phyloP scores from a whole-genome alignment of 2,329 filamentous ascomycete species.

The Hymenoscyphus repandus region DNA sequence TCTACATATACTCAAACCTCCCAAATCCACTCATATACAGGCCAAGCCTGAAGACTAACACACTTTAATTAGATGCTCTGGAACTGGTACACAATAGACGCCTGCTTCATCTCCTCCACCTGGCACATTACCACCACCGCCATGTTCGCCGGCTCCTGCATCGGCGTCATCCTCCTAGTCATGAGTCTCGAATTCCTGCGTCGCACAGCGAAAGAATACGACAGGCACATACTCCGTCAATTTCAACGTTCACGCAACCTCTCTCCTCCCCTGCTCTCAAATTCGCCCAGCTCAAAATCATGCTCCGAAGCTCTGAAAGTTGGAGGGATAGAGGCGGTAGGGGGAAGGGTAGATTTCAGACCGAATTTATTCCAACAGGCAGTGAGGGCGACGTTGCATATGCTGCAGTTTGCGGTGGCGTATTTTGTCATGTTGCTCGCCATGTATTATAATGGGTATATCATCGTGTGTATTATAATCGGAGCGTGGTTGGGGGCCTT shows the following conservation, averaged over 20 bases:
- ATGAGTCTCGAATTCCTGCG: slow-evolving; percentile 68
- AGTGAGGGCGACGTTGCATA: slow-evolving; percentile 61
- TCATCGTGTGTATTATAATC: slow-evolving; percentile 77
- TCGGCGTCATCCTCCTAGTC: slow-evolving; percentile 71
- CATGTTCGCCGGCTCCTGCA: slow-evolving; percentile 76
- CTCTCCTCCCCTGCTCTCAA: not conserved
- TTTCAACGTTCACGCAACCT: slow-evolving; percentile 30
- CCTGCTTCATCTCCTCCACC: slow-evolving; percentile 63
- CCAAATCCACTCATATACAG: not conserved
- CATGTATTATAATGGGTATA: slow-evolving; percentile 64
- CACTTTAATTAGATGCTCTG: slow-evolving; percentile 62
- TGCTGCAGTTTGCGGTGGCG: slow-evolving; percentile 66
- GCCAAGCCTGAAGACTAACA: not conserved
- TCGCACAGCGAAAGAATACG: slow-evolving; percentile 66
- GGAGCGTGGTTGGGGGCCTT: slow-evolving; percentile 70
- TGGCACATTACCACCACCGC: slow-evolving; percentile 67
- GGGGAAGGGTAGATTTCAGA: slow-evolving; percentile 34
- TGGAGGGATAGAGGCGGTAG: not conserved
- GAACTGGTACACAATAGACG: slow-evolving; percentile 71
- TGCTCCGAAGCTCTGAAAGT: not conserved
- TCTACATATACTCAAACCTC: not conserved
- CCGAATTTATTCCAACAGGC: slow-evolving; percentile 62
- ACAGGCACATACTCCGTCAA: slow-evolving; percentile 56
- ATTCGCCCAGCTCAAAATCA: not conserved
- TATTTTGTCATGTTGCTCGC: slow-evolving; percentile 74